phyloP scores from a whole-genome alignment of 169 alveolate species.

The Plasmodium berghei region DNA sequence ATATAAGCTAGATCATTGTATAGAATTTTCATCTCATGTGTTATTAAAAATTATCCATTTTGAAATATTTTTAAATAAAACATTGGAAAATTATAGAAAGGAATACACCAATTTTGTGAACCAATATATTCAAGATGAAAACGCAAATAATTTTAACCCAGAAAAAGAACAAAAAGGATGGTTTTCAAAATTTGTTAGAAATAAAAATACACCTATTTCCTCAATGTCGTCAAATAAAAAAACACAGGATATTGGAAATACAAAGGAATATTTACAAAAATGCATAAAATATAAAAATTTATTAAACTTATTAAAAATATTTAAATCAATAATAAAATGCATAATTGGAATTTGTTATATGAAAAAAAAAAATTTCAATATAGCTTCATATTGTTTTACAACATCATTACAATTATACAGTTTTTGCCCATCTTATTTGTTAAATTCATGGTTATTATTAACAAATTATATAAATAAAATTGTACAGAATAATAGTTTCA shows the following conservation, averaged over 20 bases:
- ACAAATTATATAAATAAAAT: conserved; percentile 60
- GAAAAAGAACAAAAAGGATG: neutral
- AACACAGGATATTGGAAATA: neutral
- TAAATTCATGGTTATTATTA: conserved; percentile 51
- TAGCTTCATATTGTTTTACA: conserved; percentile 66
- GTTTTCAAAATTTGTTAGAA: neutral
- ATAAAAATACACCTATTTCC: neutral
- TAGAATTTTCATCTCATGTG: conserved; percentile 47
- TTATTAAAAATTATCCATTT: conserved; percentile 35
- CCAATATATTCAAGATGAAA: neutral
- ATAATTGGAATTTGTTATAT: conserved; percentile 67
- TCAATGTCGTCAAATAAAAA: neutral
- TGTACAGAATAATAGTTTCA: conserved; percentile 15
- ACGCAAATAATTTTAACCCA: neutral
- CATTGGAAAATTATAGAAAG: conserved; percentile 3
- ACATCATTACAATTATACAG: conserved; percentile 19
- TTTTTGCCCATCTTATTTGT: conserved; percentile 14
- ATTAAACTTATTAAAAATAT: neutral
- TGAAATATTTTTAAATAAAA: conserved; percentile 21
- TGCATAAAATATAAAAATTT: conserved; percentile 17
- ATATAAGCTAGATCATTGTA: conserved; percentile 45
- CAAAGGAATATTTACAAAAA: conserved; percentile 5
- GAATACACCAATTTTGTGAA: neutral
- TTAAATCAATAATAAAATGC: conserved; percentile 58
- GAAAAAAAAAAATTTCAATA: conserved; percentile 55